A percentile compares a stretch with the other conserved stretches of the same genome.
phyloP scores from a whole-genome alignment of 2,329 filamentous ascomycete genomes.

The Sclerotinia glacialis region DNA sequence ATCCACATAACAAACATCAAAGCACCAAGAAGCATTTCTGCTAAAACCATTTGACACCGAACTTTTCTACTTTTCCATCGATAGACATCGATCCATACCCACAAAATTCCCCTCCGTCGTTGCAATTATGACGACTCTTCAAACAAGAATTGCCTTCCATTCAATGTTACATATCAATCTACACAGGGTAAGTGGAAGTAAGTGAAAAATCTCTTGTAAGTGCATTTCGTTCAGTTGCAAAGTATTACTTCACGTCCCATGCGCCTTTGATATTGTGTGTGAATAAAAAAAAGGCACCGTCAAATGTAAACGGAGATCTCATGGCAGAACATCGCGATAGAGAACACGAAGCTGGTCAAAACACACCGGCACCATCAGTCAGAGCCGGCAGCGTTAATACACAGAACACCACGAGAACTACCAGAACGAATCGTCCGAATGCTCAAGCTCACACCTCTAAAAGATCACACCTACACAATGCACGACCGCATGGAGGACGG shows the following conservation, averaged over 20 bases:
- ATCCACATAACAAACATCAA: conserved; percentile 4
- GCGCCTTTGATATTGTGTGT: not conserved
- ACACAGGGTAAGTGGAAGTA: not conserved
- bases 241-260: not conserved
- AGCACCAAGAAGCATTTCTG: not conserved
- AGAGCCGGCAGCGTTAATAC: conserved; percentile 12
- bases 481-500: conserved; percentile 8
- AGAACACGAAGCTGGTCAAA: not conserved
- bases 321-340: conserved; percentile 12
- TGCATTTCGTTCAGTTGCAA: not conserved
- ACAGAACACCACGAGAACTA: not conserved
- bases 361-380: not conserved
- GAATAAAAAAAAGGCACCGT: not conserved
- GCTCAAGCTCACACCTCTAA: not conserved
- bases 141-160: not conserved
- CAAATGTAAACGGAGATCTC: not conserved
- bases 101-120: not conserved
- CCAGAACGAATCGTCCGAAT: conserved; percentile 4
- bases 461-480: not conserved
- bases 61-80: not conserved
- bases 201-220: not conserved
- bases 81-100: conserved; percentile 1
- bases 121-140: conserved; percentile 1
- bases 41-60: not conserved
- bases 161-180: not conserved